These are phyloP conservation scores for Excoecaria cochinchinensis DNA, from an alignment of 345 rosid genomes.

Conservation along the genomic window DNA sequence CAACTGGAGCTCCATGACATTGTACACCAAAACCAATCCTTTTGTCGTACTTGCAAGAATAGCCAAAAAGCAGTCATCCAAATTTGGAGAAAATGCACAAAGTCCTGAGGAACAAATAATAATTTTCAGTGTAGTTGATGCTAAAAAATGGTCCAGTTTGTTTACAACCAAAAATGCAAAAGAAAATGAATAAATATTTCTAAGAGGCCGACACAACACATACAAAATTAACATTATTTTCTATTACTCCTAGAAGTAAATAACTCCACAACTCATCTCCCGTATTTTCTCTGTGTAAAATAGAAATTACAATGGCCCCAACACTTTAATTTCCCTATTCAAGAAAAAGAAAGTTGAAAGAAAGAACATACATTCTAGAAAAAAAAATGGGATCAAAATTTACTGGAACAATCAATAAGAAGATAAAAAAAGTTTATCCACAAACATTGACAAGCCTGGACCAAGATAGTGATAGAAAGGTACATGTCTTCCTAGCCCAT, in stretches of 20 bases:
- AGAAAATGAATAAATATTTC: background rate
- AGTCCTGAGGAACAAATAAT: slow-evolving; percentile 50
- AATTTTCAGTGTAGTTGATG: slow-evolving; percentile 5
- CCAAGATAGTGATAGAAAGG: background rate
- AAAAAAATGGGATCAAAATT: background rate
- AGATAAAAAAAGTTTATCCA: background rate
- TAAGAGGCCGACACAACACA: too few relatives aligned
- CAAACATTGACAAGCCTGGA: background rate
- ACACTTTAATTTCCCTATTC: background rate
- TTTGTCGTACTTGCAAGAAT: slow-evolving; percentile 76
- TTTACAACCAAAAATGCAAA: background rate
- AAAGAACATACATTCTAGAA: background rate
- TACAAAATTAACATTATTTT: background rate
- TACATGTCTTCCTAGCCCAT: background rate
- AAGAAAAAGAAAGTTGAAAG: background rate
- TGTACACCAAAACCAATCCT: slow-evolving; percentile 86
- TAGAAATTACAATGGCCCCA: background rate
- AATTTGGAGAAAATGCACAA: slow-evolving; percentile 77
- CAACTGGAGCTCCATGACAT: slow-evolving; percentile 69
- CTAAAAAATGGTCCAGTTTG: background rate
- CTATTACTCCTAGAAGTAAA: background rate
- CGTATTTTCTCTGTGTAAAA: background rate
- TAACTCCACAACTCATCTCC: background rate
- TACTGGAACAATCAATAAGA: background rate
- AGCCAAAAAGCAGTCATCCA: slow-evolving; percentile 88